phyloP scores from a whole-genome alignment of 768 basidiomycete species.

The Auricularia heimuer region DNA sequence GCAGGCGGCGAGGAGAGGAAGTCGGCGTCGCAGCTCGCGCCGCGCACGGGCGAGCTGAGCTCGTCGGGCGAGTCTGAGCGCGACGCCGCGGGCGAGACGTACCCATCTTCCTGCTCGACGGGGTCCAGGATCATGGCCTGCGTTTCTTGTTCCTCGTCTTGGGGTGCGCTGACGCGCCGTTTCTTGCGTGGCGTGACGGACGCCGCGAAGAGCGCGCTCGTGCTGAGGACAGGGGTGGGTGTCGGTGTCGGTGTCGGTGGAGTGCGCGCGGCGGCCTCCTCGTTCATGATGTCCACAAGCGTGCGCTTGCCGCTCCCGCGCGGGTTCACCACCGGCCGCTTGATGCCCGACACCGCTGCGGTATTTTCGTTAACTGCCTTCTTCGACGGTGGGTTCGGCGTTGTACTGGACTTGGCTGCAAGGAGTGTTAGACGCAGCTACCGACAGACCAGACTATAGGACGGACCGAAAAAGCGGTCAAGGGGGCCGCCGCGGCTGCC shows the following conservation, averaged over 20 bases:
- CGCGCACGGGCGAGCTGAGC: conserved; percentile 49
- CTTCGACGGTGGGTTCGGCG: too few relatives aligned
- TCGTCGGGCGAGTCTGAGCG: conserved; percentile 34
- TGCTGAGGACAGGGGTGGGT: conserved; percentile 18
- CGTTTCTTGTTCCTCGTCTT: conserved; percentile 32
- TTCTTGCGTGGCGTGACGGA: conserved; percentile 2
- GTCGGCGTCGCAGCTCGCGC: background rate
- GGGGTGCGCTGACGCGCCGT: background rate
- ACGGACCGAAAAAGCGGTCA: too few relatives aligned
- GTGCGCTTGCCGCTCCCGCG: conserved; percentile 65
- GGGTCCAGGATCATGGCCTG: conserved; percentile 29
- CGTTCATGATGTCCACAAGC: conserved; percentile 58
- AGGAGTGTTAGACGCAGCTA: too few relatives aligned
- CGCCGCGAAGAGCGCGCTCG: conserved; percentile 14
- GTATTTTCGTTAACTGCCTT: conserved; percentile 8
- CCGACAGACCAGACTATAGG: too few relatives aligned
- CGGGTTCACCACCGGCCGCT: conserved; percentile 12
- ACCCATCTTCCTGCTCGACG: conserved; percentile 72
- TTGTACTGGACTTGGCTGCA: too few relatives aligned
- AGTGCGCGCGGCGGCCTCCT: conserved; percentile 41
- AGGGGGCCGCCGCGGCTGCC: too few relatives aligned
- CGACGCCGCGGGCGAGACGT: conserved; percentile 39
- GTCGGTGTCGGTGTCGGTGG: conserved; percentile 24
- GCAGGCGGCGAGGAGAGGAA: background rate
- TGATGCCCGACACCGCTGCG: conserved; percentile 17